Evolutionary conservation across 192 early-diverging fungal species (phyloP).

Genomic region (Entomortierella lignicola): DNA sequence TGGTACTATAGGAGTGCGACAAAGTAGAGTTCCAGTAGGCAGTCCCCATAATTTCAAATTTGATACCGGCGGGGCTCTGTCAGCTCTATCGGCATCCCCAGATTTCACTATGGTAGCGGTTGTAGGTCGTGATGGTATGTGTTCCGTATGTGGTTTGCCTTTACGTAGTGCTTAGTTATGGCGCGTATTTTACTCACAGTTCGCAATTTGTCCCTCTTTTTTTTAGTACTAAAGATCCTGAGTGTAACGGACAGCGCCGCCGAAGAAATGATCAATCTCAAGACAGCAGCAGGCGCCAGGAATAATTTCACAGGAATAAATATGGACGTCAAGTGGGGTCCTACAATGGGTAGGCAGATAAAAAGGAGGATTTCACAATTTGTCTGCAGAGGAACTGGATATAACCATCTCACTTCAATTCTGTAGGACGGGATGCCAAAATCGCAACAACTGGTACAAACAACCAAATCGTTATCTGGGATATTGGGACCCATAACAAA

Average conservation of each 20-base stretch:
- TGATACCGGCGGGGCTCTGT: constrained; percentile 56
- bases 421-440: constrained; percentile 67
- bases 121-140: constrained; percentile 76
- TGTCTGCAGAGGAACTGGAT: background rate
- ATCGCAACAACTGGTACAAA: constrained; percentile 77
- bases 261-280: constrained; percentile 74
- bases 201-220: background rate
- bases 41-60: constrained; percentile 21
- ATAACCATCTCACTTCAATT: background rate
- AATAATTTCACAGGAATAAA: constrained; percentile 64
- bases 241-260: constrained; percentile 63
- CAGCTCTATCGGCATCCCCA: constrained; percentile 70
- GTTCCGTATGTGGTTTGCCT: too few species aligned
- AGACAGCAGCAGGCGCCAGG: constrained; percentile 64
- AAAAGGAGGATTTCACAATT: background rate
- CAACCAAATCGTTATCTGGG: constrained; percentile 81
- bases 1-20: background rate
- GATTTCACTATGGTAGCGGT: constrained; percentile 71
- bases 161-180: too few species aligned
- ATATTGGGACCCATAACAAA: constrained; percentile 59
- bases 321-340: constrained; percentile 87
- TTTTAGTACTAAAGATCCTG: constrained; percentile 75
- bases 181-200: too few species aligned
- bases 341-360: constrained; percentile 17
- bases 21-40: background rate